A percentile compares a stretch with the other conserved stretches of the same genome.
Conservation (phyloP, 176 grass and related monocot species). For the Elymus sibiricus region DNA sequence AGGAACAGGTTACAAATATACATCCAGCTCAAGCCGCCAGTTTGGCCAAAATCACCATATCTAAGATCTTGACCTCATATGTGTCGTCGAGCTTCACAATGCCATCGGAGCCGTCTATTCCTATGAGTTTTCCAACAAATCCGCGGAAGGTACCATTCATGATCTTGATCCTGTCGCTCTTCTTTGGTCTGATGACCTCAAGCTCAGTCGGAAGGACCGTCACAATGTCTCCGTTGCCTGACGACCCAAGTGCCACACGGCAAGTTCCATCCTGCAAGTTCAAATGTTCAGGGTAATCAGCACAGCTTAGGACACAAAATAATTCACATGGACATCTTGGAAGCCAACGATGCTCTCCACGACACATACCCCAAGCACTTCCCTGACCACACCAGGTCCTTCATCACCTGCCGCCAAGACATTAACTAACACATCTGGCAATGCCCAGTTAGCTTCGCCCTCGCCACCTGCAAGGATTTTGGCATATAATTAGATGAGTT, state of each 20-base stretch:
- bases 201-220: conserved; percentile 58
- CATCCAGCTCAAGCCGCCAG: conserved; percentile 50
- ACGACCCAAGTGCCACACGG: conserved; percentile 61
- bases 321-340: not conserved
- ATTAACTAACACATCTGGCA: conserved; percentile 86
- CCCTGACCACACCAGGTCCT: conserved; percentile 65
- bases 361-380: conserved; percentile 67
- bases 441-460: conserved; percentile 55
- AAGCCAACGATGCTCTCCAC: not conserved
- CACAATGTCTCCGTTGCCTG: conserved; percentile 52
- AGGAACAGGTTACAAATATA: conserved; percentile 42
- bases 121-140: conserved; percentile 73
- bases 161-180: conserved; percentile 88
- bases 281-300: conserved; percentile 18
- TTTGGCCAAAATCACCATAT: conserved; percentile 91
- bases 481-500: conserved; percentile 6
- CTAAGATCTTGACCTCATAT: conserved; percentile 94
- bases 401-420: conserved; percentile 58
- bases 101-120: conserved; percentile 91
- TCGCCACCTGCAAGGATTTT: conserved; percentile 67
- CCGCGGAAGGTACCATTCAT: conserved; percentile 79
- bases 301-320: not conserved
- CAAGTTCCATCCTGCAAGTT: conserved; percentile 79
- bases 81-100: conserved; percentile 95
- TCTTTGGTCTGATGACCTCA: conserved; percentile 84